Conservation (phyloP, 176 grass and related monocot genomes). For the Oryza glumipatula region DNA sequence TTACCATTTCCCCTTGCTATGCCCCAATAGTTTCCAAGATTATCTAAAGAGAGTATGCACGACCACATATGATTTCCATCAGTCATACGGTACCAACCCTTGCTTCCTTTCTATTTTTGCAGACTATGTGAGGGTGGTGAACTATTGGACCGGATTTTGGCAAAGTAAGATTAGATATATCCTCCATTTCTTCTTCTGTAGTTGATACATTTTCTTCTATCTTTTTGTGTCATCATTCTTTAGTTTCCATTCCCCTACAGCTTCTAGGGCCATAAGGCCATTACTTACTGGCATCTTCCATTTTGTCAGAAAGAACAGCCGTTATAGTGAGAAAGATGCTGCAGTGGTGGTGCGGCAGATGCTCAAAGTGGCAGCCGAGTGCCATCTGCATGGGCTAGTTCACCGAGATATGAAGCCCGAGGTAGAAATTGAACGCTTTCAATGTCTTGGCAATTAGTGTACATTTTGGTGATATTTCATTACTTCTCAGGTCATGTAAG, state of each 20-base stretch:
- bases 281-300: conserved; percentile 18
- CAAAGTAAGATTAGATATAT: conserved; percentile 73
- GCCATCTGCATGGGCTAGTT: conserved; percentile 95
- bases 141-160: conserved; percentile 94
- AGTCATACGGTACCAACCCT: conserved; percentile 34
- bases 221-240: conserved; percentile 23
- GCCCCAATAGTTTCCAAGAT: not conserved
- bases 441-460: conserved; percentile 34
- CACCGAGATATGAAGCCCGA: conserved; percentile 99
- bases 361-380: conserved; percentile 97
- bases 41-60: not conserved
- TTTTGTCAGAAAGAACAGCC: conserved; percentile 86
- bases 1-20: conserved; percentile 15
- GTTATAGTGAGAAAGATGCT: conserved; percentile 98
- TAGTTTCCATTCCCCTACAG: conserved; percentile 12
- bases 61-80: conserved; percentile 34
- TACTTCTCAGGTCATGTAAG: conserved; percentile 55
- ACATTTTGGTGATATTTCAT: conserved; percentile 60
- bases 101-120: conserved; percentile 47
- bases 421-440: conserved; percentile 55
- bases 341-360: conserved; percentile 93
- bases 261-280: not conserved
- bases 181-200: conserved; percentile 16
- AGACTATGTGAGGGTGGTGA: conserved; percentile 99
- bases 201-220: conserved; percentile 37